Conservation (phyloP, 176 grass and related monocot genomes). For the bread wheat (Triticum aestivum) region DNA sequence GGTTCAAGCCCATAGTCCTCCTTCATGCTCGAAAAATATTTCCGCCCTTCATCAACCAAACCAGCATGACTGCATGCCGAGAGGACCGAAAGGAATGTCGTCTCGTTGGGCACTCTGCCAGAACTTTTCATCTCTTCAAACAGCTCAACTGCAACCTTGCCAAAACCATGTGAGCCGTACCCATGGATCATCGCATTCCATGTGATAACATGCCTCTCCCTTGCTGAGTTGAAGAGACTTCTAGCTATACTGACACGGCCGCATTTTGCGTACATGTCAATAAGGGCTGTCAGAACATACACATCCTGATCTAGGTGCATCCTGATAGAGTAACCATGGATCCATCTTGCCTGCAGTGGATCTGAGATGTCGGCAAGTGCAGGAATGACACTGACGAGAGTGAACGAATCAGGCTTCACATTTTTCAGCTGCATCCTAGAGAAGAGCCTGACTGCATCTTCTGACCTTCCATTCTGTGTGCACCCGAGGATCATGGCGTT, state of each 20-base stretch:
- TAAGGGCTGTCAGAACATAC: constrained; percentile 58
- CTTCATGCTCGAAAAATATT: constrained; percentile 62
- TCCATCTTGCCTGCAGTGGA: constrained; percentile 55
- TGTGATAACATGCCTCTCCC: constrained; percentile 51
- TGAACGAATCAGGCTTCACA: constrained; percentile 60
- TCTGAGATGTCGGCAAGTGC: constrained; percentile 52
- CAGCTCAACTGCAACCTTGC: constrained; percentile 40
- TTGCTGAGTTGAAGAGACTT: constrained; percentile 45
- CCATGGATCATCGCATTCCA: constrained; percentile 76
- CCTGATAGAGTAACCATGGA: constrained; percentile 61
- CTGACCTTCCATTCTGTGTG: constrained; percentile 38
- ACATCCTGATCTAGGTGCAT: constrained; percentile 38
- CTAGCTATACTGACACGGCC: constrained; percentile 37
- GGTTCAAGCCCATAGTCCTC: constrained; percentile 49
- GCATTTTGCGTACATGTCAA: constrained; percentile 60
- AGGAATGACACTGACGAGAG: constrained; percentile 60
- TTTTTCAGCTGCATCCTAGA: constrained; percentile 48
- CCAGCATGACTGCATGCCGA: constrained; percentile 61
- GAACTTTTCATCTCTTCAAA: constrained; percentile 58
- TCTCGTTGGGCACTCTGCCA: constrained; percentile 39
- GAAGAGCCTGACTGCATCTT: constrained; percentile 51
- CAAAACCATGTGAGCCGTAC: constrained; percentile 60
- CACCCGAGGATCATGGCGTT: constrained; percentile 70
- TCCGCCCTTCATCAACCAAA: constrained; percentile 48
- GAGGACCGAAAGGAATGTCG: constrained; percentile 54